Percentiles rank a stretch among this genome's conserved stretches.
Evolutionary conservation across 805 yeast genomes (phyloP).

Genomic region (Yamadazyma nakazawae): DNA sequence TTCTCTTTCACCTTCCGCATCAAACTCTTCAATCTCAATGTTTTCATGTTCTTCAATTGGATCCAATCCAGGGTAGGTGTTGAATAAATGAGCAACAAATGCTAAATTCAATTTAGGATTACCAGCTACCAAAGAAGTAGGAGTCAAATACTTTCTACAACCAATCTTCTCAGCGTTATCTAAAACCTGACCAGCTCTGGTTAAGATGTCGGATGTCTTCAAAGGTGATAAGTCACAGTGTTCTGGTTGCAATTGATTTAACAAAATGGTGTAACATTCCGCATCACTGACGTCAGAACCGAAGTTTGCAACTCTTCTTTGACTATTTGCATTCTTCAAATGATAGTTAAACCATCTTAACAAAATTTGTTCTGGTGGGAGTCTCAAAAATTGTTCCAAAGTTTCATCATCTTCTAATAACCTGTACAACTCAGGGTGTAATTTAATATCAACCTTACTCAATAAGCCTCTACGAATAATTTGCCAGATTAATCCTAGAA

Average conservation of each 20-base stretch:
- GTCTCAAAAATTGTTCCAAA: constrained; percentile 89
- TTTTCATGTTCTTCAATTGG: constrained; percentile 90
- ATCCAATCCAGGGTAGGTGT: constrained; percentile 94
- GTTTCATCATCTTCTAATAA: constrained; percentile 95
- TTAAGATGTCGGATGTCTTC: constrained; percentile 66
- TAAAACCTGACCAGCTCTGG: constrained; percentile 85
- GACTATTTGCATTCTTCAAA: constrained; percentile 87
- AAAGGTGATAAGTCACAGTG: constrained; percentile 80
- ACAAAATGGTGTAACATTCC: constrained; percentile 86
- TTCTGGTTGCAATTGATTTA: constrained; percentile 85
- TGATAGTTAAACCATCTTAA: constrained; percentile 98
- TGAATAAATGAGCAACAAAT: constrained; percentile 94
- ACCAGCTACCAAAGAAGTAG: constrained; percentile 89
- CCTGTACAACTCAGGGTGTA: constrained; percentile 95
- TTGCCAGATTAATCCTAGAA: constrained; percentile 94
- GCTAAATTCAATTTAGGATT: constrained; percentile 96
- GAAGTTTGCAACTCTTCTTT: constrained; percentile 82
- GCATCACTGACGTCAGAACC: constrained; percentile 88
- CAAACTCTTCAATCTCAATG: constrained; percentile 95
- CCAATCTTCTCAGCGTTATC: constrained; percentile 85
- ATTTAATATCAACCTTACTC: constrained; percentile 90
- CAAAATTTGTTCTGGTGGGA: constrained; percentile 96
- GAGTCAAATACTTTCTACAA: constrained; percentile 92
- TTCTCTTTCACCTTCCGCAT: constrained; percentile 99
- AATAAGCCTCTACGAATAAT: constrained; percentile 94